Conservation (phyloP, 1,284 basidiomycete species). For the Abortiporus biennis region DNA sequence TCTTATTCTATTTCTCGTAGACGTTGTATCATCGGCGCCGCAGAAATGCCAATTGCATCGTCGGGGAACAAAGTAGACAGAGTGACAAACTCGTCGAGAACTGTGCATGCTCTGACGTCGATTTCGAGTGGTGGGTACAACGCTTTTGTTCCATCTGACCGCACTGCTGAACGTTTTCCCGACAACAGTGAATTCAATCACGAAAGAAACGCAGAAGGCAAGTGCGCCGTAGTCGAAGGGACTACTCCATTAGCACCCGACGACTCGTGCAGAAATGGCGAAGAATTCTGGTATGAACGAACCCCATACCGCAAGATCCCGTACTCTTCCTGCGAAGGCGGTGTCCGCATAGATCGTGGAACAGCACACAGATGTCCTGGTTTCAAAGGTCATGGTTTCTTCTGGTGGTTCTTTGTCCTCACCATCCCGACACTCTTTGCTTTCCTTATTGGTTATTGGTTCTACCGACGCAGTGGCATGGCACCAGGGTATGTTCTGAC, state of each 20-base stretch:
- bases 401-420: constrained; percentile 82
- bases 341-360: constrained; percentile 69
- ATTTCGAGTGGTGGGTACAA: constrained; percentile 84
- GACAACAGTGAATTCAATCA: constrained; percentile 82
- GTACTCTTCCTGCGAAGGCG: constrained; percentile 80
- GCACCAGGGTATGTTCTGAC: constrained; percentile 57
- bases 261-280: constrained; percentile 54
- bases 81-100: constrained; percentile 53
- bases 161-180: background rate
- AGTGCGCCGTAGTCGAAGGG: constrained; percentile 74
- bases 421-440: constrained; percentile 73
- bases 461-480: constrained; percentile 63
- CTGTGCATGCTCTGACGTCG: constrained; percentile 66
- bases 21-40: constrained; percentile 84
- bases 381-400: constrained; percentile 55
- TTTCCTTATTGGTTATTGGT: constrained; percentile 73
- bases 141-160: background rate
- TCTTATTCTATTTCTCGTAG: constrained; percentile 29
- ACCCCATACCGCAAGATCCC: constrained; percentile 87
- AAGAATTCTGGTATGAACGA: constrained; percentile 85
- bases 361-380: constrained; percentile 74
- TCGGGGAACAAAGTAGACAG: constrained; percentile 63
- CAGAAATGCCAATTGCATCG: constrained; percentile 76
- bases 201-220: constrained; percentile 55
- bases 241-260: constrained; percentile 55